Evolutionary conservation across 2,329 filamentous ascomycete genomes (phyloP).

Genomic region (Bipolaris zeicola): DNA sequence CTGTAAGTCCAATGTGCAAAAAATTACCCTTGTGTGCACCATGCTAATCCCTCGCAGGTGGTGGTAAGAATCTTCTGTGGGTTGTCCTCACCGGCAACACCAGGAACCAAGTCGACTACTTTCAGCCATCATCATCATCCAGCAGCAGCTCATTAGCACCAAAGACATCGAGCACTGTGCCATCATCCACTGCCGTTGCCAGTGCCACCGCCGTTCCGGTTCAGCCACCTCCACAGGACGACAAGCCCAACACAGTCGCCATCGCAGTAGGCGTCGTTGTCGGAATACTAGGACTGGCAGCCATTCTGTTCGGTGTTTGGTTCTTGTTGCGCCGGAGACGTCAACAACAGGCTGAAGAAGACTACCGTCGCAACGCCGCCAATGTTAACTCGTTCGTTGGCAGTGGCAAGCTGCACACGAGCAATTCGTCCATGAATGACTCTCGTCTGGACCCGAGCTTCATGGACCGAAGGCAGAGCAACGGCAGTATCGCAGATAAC

Average conservation of each 20-base stretch:
- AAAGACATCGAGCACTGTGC: slow-evolving; percentile 16
- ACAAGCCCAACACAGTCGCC: slow-evolving; percentile 71
- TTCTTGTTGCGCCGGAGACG: slow-evolving; percentile 77
- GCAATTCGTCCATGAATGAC: slow-evolving; percentile 75
- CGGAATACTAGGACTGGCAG: slow-evolving; percentile 73
- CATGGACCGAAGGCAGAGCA: slow-evolving; percentile 83
- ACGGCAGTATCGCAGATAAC: slow-evolving; percentile 96
- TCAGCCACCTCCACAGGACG: slow-evolving; percentile 42
- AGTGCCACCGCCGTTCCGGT: slow-evolving; percentile 35
- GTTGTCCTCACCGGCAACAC: slow-evolving; percentile 59
- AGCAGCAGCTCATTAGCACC: slow-evolving; percentile 25
- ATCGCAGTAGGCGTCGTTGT: slow-evolving; percentile 90
- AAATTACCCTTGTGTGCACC: neutral
- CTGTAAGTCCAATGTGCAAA: slow-evolving; percentile 60
- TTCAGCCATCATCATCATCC: slow-evolving; percentile 27
- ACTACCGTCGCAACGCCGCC: slow-evolving; percentile 80
- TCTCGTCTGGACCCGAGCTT: slow-evolving; percentile 82
- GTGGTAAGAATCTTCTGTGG: slow-evolving; percentile 59
- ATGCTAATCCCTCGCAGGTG: slow-evolving; percentile 55
- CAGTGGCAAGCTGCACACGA: slow-evolving; percentile 67
- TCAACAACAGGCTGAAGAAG: slow-evolving; percentile 79
- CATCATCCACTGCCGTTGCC: slow-evolving; percentile 27
- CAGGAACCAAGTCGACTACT: slow-evolving; percentile 46
- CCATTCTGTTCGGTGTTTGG: slow-evolving; percentile 69
- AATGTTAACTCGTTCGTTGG: slow-evolving; percentile 73